Conservation (phyloP, 2,329 filamentous ascomycete genomes). For the Truncatella angustata region DNA sequence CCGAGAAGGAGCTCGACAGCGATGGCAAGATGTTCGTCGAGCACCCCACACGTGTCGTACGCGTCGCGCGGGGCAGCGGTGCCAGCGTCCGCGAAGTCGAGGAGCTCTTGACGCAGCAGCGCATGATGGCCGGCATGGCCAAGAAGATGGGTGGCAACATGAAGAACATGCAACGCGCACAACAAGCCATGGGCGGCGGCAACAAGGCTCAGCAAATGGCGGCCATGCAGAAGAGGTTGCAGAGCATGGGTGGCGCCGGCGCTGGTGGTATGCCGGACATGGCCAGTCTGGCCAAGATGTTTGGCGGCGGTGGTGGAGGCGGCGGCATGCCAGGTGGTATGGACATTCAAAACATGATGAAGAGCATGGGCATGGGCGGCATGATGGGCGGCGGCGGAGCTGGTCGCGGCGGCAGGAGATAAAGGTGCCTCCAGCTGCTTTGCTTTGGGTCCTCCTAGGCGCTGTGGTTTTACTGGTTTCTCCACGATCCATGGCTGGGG, state of each 20-base stretch:
- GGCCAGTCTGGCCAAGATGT: slow-evolving; percentile 87
- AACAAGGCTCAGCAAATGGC: slow-evolving; percentile 94
- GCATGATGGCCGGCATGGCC: slow-evolving; percentile 98
- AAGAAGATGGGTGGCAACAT: slow-evolving; percentile 98
- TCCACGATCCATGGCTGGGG: slow-evolving; percentile 3
- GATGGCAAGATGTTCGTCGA: slow-evolving; percentile 94
- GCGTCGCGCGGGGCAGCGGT: slow-evolving; percentile 85
- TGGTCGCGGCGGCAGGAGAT: slow-evolving; percentile 29
- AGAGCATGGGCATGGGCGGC: slow-evolving; percentile 64
- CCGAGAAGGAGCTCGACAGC: slow-evolving; percentile 88
- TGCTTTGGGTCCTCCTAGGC: not conserved
- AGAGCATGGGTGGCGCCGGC: slow-evolving; percentile 80
- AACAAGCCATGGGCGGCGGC: slow-evolving; percentile 84
- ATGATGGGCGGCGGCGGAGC: slow-evolving; percentile 44
- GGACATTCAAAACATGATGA: slow-evolving; percentile 80
- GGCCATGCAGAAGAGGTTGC: slow-evolving; percentile 93
- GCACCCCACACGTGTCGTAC: slow-evolving; percentile 88
- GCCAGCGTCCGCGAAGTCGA: slow-evolving; percentile 92
- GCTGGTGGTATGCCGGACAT: slow-evolving; percentile 75
- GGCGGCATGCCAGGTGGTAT: slow-evolving; percentile 70
- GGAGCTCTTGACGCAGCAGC: slow-evolving; percentile 93
- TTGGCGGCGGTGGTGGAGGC: slow-evolving; percentile 67
- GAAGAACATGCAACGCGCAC: slow-evolving; percentile 95
- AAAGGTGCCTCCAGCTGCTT: not conserved
- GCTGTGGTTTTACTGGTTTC: not conserved